A percentile compares a stretch with the other conserved stretches of the same genome.
phyloP scores from a whole-genome alignment of 129 eudicot species.

The Calendula officinalis region DNA sequence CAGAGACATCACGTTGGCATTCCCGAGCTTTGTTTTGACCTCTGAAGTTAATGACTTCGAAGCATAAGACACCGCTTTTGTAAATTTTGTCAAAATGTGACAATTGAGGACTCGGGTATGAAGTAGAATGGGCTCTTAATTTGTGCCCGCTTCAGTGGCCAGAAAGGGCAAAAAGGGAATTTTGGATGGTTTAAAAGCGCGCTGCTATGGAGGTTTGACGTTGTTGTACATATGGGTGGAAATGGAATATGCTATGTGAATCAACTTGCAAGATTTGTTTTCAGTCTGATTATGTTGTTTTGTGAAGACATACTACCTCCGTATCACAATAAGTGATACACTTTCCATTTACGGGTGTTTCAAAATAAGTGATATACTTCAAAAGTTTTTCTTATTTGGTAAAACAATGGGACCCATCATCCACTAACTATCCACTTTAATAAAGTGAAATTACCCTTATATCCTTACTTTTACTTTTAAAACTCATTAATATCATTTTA shows the following conservation, averaged over 20 bases:
- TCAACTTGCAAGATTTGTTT: constrained; percentile 9
- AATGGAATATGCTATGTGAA: constrained; percentile 15
- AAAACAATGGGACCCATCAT: no score
- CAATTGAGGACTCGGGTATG: constrained; percentile 2
- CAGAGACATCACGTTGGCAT: constrained; percentile 91
- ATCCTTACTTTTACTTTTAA: no score
- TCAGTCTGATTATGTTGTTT: constrained; percentile 17
- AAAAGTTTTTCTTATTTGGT: no score
- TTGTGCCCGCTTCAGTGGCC: constrained; percentile 13
- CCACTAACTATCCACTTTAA: no score
- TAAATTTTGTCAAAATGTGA: not conserved
- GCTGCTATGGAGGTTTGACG: constrained; percentile 16
- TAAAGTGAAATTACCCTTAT: no score
- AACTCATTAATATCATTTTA: no score
- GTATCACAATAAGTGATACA: no score
- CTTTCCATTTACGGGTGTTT: no score
- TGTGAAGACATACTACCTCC: no score
- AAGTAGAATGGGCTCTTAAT: constrained; percentile 8
- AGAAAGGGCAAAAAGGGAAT: constrained; percentile 20
- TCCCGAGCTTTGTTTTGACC: constrained; percentile 82
- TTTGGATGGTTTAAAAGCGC: constrained; percentile 9
- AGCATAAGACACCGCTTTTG: constrained; percentile 15
- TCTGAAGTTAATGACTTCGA: constrained; percentile 71
- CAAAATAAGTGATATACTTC: no score
- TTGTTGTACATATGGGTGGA: constrained; percentile 14